Percentiles rank a stretch among this genome's conserved stretches.
These are phyloP conservation scores for Yamadazyma oceani DNA, from an alignment of 1,139 yeast genomes.

Conservation along the genomic window DNA sequence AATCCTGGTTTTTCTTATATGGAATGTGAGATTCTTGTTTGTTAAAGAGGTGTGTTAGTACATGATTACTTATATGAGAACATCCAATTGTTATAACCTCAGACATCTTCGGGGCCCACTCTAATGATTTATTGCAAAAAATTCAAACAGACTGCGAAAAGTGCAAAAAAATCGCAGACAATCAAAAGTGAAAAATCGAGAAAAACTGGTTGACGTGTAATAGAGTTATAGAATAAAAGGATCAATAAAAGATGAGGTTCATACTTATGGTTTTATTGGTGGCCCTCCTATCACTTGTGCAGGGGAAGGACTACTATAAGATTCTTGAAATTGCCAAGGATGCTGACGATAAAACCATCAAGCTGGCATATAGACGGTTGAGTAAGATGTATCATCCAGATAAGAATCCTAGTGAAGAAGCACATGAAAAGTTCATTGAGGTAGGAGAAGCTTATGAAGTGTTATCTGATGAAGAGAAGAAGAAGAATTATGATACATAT, in stretches of 20 bases:
- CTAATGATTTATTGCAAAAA: no score
- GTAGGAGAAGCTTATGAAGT: slow-evolving; percentile 95
- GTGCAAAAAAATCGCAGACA: no score
- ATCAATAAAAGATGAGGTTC: slow-evolving; percentile 7
- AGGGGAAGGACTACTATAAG: slow-evolving; percentile 31
- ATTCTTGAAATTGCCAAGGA: slow-evolving; percentile 65
- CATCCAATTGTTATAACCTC: slow-evolving; percentile 71
- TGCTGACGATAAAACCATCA: slow-evolving; percentile 81
- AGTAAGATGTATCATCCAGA: slow-evolving; percentile 94
- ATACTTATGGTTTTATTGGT: slow-evolving; percentile 8
- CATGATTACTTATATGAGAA: slow-evolving; percentile 72
- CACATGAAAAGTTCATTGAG: slow-evolving; percentile 83
- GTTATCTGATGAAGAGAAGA: slow-evolving; percentile 71
- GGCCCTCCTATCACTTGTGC: slow-evolving; percentile 9
- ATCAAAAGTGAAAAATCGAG: neutral
- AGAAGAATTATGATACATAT: slow-evolving; percentile 68
- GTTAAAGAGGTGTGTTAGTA: slow-evolving; percentile 77
- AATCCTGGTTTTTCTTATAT: slow-evolving; percentile 31
- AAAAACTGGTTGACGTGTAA: slow-evolving; percentile 11
- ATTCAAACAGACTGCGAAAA: no score
- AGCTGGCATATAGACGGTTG: slow-evolving; percentile 79
- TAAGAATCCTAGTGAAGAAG: slow-evolving; percentile 80
- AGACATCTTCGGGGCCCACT: slow-evolving; percentile 55
- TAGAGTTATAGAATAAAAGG: neutral
- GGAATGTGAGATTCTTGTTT: slow-evolving; percentile 70